phyloP scores from a whole-genome alignment of 2,329 filamentous ascomycete species.

The Xylariomycetidae sp. region DNA sequence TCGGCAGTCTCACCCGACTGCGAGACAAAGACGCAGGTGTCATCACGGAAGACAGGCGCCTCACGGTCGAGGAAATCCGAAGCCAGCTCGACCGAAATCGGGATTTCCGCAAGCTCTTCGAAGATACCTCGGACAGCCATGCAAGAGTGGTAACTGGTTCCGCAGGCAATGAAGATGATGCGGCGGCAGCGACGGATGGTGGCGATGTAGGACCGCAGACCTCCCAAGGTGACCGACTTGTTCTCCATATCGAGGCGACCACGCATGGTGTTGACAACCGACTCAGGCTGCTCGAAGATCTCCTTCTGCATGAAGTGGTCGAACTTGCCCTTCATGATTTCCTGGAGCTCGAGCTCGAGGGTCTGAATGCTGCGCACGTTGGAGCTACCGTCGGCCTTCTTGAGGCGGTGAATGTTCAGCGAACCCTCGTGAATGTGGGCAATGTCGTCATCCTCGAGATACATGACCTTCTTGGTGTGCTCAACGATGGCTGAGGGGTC shows the following conservation, averaged over 20 bases:
- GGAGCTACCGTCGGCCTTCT: constrained; percentile 93
- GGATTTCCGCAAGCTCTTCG: constrained; percentile 96
- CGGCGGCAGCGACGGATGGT: constrained; percentile 95
- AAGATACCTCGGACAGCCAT: constrained; percentile 98
- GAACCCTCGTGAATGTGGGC: constrained; percentile 99
- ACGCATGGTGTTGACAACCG: constrained; percentile 99
- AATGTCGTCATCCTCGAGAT: constrained; percentile 99
- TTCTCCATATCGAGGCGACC: constrained; percentile 90
- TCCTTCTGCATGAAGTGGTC: constrained; percentile 99
- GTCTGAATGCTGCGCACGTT: constrained; percentile 98
- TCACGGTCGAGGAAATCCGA: constrained; percentile 97
- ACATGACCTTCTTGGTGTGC: constrained; percentile 99
- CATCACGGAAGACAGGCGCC: constrained; percentile 97
- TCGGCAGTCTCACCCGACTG: constrained; percentile 98
- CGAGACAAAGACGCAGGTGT: constrained; percentile 97
- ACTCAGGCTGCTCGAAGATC: constrained; percentile 99
- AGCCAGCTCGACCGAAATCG: constrained; percentile 91
- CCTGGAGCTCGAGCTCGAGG: constrained; percentile 95
- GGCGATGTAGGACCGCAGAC: constrained; percentile 89
- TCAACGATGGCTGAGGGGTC: constrained; percentile 98
- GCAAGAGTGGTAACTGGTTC: constrained; percentile 97
- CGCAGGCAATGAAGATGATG: constrained; percentile 98
- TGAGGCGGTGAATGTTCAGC: constrained; percentile 96
- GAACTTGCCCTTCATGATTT: constrained; percentile 99
- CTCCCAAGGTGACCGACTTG: constrained; percentile 93